Evolutionary conservation across 2,329 filamentous ascomycete genomes (phyloP).

Genomic region (Incumbomyces lentus): DNA sequence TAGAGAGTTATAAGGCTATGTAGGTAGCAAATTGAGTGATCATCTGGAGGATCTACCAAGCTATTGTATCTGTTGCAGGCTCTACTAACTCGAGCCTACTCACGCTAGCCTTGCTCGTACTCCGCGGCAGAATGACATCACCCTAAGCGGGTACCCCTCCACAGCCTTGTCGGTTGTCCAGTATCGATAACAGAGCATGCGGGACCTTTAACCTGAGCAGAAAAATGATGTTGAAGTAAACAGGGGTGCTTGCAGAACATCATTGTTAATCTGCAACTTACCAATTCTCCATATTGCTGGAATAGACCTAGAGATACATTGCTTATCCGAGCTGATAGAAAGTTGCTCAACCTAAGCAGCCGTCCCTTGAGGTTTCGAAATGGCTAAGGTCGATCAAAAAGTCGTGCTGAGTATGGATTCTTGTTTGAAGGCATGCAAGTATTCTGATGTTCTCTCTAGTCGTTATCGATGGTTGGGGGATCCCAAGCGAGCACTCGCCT

Average conservation of each 20-base stretch:
- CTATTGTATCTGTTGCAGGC: too few relatives aligned
- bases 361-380: slow-evolving; percentile 28
- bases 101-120: too few relatives aligned
- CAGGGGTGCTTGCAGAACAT: neutral
- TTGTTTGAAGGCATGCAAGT: slow-evolving; percentile 24
- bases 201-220: neutral
- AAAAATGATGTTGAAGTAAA: neutral
- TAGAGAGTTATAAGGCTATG: neutral
- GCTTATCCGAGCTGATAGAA: too few relatives aligned
- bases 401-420: slow-evolving; percentile 51
- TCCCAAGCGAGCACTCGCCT: slow-evolving; percentile 68
- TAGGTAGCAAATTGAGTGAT: slow-evolving; percentile 1
- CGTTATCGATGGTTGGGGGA: slow-evolving; percentile 98
- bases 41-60: neutral
- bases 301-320: too few relatives aligned
- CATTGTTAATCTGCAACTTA: neutral
- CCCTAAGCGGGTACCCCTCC: too few relatives aligned
- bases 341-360: too few relatives aligned
- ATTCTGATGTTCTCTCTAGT: slow-evolving; percentile 43
- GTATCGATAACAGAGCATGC: too few relatives aligned
- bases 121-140: neutral
- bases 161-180: too few relatives aligned
- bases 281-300: too few relatives aligned
- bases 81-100: neutral
- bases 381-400: slow-evolving; percentile 60